These are phyloP conservation scores for Diaporthe sp. DNA, from an alignment of 2,329 filamentous ascomycete genomes.

Conservation along the genomic window DNA sequence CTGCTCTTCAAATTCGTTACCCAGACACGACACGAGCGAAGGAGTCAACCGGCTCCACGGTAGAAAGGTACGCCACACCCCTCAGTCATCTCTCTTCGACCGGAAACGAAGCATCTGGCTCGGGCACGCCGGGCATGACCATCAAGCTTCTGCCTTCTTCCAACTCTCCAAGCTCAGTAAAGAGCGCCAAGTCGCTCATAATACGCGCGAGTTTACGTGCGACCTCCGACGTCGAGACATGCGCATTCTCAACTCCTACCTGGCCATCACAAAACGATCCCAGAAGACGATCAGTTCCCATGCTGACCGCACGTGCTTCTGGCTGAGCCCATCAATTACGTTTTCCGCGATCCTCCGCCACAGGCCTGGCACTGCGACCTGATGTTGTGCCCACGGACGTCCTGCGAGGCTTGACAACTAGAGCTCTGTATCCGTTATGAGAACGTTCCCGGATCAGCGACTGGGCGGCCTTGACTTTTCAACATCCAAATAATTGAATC, in stretches of 20 bases:
- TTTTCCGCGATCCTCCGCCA: neutral
- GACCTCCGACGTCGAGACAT: neutral
- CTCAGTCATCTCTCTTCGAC: conserved; percentile 31
- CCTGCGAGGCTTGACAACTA: neutral
- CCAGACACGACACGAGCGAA: conserved; percentile 12
- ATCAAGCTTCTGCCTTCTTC: neutral
- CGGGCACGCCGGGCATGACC: conserved; percentile 12
- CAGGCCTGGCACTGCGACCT: no score
- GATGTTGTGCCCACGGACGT: no score
- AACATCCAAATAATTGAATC: neutral
- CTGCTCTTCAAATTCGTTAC: conserved; percentile 14
- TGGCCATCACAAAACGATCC: conserved; percentile 11
- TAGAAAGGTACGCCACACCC: conserved; percentile 38
- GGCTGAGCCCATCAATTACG: neutral
- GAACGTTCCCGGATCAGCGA: neutral
- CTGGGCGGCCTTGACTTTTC: neutral
- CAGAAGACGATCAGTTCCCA: neutral
- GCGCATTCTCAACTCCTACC: neutral
- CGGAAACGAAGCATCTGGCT: conserved; percentile 7
- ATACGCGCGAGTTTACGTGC: conserved; percentile 24
- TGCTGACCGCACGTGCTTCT: neutral
- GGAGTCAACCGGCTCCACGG: conserved; percentile 30
- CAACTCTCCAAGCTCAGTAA: conserved; percentile 4
- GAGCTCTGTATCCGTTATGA: neutral
- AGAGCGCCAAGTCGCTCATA: conserved; percentile 4